These are phyloP conservation scores for Fusarium odoratissimum DNA, from an alignment of 2,329 filamentous ascomycete species.

Conservation along the genomic window DNA sequence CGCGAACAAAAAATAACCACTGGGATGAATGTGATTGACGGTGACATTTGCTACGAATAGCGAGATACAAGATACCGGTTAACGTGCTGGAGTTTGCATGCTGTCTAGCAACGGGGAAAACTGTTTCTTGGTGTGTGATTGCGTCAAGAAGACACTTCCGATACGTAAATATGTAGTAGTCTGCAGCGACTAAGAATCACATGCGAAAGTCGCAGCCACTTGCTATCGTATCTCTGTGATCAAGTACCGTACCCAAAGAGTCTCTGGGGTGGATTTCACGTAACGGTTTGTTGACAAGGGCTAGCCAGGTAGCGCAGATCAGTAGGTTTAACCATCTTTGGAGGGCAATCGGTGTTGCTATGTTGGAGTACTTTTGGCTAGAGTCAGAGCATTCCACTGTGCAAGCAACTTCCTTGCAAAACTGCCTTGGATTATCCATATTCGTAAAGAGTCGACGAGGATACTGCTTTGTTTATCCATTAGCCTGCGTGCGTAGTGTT, in stretches of 20 bases:
- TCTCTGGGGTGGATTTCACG: not conserved
- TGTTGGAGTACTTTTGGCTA: not conserved
- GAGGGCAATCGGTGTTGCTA: not conserved
- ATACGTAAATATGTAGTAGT: not conserved
- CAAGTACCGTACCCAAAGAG: not conserved
- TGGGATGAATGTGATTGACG: not conserved
- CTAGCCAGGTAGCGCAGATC: slow-evolving; percentile 23
- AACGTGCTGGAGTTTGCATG: not conserved
- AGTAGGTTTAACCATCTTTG: not conserved
- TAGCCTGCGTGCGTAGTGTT: not conserved
- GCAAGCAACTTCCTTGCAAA: not conserved
- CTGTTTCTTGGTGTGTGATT: not conserved
- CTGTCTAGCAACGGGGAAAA: not conserved
- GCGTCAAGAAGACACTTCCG: not conserved
- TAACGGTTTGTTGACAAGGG: slow-evolving; percentile 5
- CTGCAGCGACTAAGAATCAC: slow-evolving; percentile 19
- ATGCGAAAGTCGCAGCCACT: slow-evolving; percentile 7
- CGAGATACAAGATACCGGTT: not conserved
- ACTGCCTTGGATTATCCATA: not conserved
- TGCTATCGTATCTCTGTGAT: not conserved
- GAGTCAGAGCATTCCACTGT: not conserved
- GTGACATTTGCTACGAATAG: not conserved
- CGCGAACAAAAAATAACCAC: not conserved
- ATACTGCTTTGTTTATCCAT: not conserved
- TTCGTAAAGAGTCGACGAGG: not conserved